Conservation (phyloP, 1,284 basidiomycete genomes). For the Tylopilus sp. region DNA sequence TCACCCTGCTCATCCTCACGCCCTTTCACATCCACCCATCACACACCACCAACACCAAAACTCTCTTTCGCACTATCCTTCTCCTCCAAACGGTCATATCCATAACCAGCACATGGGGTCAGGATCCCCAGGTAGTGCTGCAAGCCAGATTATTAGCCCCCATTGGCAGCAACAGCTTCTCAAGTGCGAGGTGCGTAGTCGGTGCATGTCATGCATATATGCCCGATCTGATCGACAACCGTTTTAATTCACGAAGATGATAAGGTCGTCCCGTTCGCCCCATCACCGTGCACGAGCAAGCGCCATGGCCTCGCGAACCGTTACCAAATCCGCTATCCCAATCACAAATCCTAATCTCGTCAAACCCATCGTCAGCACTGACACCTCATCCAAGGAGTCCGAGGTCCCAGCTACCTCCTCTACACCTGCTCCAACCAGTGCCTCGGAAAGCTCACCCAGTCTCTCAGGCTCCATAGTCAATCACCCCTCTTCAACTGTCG, state of each 20-base stretch:
- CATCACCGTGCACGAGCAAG: slow-evolving; percentile 78
- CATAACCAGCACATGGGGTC: slow-evolving; percentile 55
- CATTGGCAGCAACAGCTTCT: slow-evolving; percentile 81
- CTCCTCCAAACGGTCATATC: slow-evolving; percentile 60
- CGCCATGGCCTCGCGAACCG: slow-evolving; percentile 74
- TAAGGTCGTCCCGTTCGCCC: slow-evolving; percentile 69
- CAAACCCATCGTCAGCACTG: slow-evolving; percentile 42
- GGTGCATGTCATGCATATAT: slow-evolving; percentile 9
- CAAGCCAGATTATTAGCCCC: slow-evolving; percentile 59
- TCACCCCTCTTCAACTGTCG: slow-evolving; percentile 70
- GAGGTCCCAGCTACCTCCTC: slow-evolving; percentile 24
- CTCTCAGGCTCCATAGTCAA: slow-evolving; percentile 43
- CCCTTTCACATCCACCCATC: slow-evolving; percentile 49
- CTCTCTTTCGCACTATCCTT: slow-evolving; percentile 69
- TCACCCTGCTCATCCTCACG: slow-evolving; percentile 51
- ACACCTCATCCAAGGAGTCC: slow-evolving; percentile 27
- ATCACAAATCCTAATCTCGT: slow-evolving; percentile 78
- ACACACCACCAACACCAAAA: slow-evolving; percentile 73
- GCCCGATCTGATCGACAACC: slow-evolving; percentile 19
- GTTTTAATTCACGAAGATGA: slow-evolving; percentile 49
- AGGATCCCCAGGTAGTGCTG: slow-evolving; percentile 59
- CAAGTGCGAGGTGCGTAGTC: slow-evolving; percentile 66
- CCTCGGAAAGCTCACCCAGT: slow-evolving; percentile 38
- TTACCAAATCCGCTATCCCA: slow-evolving; percentile 74
- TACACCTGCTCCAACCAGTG: slow-evolving; percentile 38